A percentile compares a stretch with the other conserved stretches of the same genome.
These are phyloP conservation scores for Grammothele lineata DNA, from an alignment of 768 basidiomycete species.

Conservation along the genomic window DNA sequence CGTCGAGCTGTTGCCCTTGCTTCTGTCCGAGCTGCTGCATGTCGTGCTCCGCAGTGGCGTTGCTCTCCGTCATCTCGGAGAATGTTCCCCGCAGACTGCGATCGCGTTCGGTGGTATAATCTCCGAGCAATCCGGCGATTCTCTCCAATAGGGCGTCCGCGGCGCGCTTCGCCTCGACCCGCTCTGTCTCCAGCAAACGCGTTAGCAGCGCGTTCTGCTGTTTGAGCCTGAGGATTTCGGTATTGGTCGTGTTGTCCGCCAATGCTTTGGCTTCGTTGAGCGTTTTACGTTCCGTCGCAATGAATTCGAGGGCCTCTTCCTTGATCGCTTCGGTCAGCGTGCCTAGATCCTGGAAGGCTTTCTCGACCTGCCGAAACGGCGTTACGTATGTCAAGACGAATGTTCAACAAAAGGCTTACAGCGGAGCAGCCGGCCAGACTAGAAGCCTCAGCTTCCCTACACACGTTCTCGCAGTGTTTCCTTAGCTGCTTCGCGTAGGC, in stretches of 20 bases:
- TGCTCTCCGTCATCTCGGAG: slow-evolving; percentile 47
- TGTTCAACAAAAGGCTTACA: slow-evolving; percentile 26
- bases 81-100: slow-evolving; percentile 58
- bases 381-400: background rate
- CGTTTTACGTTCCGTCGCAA: slow-evolving; percentile 50
- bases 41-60: slow-evolving; percentile 49
- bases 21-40: slow-evolving; percentile 44
- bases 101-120: slow-evolving; percentile 68
- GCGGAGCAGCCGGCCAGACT: slow-evolving; percentile 42
- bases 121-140: slow-evolving; percentile 66
- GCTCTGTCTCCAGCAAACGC: slow-evolving; percentile 62
- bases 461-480: slow-evolving; percentile 43
- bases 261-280: slow-evolving; percentile 46
- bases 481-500: slow-evolving; percentile 56
- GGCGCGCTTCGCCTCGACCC: slow-evolving; percentile 57
- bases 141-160: slow-evolving; percentile 74
- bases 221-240: slow-evolving; percentile 58
- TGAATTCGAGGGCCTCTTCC: slow-evolving; percentile 52
- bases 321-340: slow-evolving; percentile 58
- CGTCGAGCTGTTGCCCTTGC: slow-evolving; percentile 44
- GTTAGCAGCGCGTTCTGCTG: slow-evolving; percentile 67
- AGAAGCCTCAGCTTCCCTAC: slow-evolving; percentile 40
- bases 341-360: slow-evolving; percentile 53
- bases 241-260: slow-evolving; percentile 40
- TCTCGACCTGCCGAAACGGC: slow-evolving; percentile 39